Base-by-base conservation (phyloP, 2,329 filamentous ascomycete genomes). In the Stagonosporopsis rhizophila region DNA sequence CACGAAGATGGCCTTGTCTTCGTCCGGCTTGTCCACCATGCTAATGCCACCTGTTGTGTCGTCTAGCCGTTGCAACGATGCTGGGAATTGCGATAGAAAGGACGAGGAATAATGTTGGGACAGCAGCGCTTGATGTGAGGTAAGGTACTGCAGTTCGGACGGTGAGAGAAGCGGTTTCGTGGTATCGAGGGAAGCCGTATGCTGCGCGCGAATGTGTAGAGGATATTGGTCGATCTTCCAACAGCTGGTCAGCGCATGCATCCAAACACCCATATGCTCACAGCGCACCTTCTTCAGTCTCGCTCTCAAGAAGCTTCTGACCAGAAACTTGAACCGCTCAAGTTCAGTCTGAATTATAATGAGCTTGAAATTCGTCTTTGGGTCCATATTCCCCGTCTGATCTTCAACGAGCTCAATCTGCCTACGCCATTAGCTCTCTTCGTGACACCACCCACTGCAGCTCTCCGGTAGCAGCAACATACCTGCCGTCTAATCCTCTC, bases 271-370 rank as follows among this genome's bases (percentile, higher is more conserved):
- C 12, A 32, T 4, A 6, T 14, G n/a, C 6, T n/a, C 15, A 4
- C 4, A 9, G 56, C 46, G 5, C 72, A 91, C 90, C 84, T 99
- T 98, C 50, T 90, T 87, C 54, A 98, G 87, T n/a, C 95, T 84
- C 9, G 90, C 88, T 49, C 96, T 85, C 52, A 99, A 78, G 63
- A 94, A 89, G 62, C 90, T 89, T 58, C 95, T 85, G 17, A 98
- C 85, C 20, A 99, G 83, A 71, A 92, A 99, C 79, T 96, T 96
- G 78, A 91, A 96, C 41, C 95, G 84, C 75, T 97, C 93, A 51
- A 99, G 85, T 79, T 99, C 95, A 6, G 96, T 98, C 80, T 99
- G 95, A 51, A 97, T 88, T 60, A 99, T 89, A 44, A 97, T 96
- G 70, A 98, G 87, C 59, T 87, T 87, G 75, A 99, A 96, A 75